These are phyloP conservation scores for Drosera capensis DNA, from an alignment of 148 eudicot genomes.

Conservation along the genomic window DNA sequence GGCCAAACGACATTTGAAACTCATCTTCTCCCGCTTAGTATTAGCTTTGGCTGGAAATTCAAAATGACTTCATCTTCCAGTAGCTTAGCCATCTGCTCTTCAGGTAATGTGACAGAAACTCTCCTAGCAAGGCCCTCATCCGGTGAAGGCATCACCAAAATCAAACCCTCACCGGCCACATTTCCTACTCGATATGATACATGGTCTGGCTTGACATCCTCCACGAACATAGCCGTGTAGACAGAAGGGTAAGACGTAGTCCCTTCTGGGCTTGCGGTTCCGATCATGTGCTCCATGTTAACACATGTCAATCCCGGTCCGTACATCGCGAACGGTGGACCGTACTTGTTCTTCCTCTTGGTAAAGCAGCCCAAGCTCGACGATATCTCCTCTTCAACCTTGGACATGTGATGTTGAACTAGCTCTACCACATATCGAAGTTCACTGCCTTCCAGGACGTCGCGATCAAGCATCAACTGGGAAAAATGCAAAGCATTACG, in stretches of 20 bases:
- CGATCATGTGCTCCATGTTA: constrained; percentile 30
- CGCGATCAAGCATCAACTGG: constrained; percentile 5
- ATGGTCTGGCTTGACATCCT: constrained; percentile 36
- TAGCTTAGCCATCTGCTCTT: constrained; percentile 22
- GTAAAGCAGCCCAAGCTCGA: constrained; percentile 19
- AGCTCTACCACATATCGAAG: constrained; percentile 9
- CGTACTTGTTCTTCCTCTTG: constrained; percentile 13
- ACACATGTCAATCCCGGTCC: constrained; percentile 43
- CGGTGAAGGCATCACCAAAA: constrained; percentile 40
- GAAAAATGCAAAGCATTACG: constrained; percentile 42
- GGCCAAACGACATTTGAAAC: no score
- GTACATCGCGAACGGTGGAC: constrained; percentile 20
- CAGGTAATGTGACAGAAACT: constrained; percentile 29
- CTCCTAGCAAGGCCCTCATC: constrained; percentile 37
- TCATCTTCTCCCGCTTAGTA: constrained; percentile 18
- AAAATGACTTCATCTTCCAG: constrained; percentile 21
- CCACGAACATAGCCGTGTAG: constrained; percentile 29
- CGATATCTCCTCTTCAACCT: constrained; percentile 23
- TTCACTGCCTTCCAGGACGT: constrained; percentile 3
- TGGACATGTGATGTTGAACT: constrained; percentile 22
- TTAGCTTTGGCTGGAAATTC: constrained; percentile 23
- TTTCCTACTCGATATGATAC: constrained; percentile 38
- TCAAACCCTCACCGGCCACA: constrained; percentile 37
- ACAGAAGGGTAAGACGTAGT: constrained; percentile 15
- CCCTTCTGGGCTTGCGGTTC: background rate